These are phyloP conservation scores for Pholiota conissans DNA, from an alignment of 768 basidiomycete genomes.

Conservation along the genomic window DNA sequence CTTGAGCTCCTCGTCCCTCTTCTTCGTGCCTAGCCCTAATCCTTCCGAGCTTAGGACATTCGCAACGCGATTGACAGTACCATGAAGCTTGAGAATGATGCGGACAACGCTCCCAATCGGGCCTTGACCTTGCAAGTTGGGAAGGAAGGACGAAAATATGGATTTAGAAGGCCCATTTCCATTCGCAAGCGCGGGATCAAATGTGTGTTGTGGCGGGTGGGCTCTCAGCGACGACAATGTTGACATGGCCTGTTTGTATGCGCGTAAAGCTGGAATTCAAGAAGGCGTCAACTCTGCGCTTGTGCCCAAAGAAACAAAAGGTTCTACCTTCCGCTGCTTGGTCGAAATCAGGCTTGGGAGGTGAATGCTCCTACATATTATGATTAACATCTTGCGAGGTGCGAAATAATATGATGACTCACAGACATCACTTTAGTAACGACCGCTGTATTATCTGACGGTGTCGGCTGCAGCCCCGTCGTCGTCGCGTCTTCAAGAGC, in stretches of 20 bases:
- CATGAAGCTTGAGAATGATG: slow-evolving; percentile 64
- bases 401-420: slow-evolving; percentile 2
- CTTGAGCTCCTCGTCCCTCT: slow-evolving; percentile 64
- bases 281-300: neutral
- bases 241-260: slow-evolving; percentile 73
- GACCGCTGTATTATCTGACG: slow-evolving; percentile 17
- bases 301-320: neutral
- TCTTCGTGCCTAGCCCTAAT: slow-evolving; percentile 41
- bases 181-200: slow-evolving; percentile 50
- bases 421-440: slow-evolving; percentile 15
- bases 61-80: slow-evolving; percentile 48
- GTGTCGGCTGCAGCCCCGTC: slow-evolving; percentile 9
- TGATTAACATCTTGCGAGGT: neutral
- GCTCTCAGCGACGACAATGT: slow-evolving; percentile 69
- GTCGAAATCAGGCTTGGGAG: slow-evolving; percentile 21
- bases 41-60: slow-evolving; percentile 41
- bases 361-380: slow-evolving; percentile 10
- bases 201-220: slow-evolving; percentile 53
- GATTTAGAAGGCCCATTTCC: slow-evolving; percentile 45
- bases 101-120: slow-evolving; percentile 72
- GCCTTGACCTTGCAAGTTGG: slow-evolving; percentile 74
- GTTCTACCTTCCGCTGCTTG: slow-evolving; percentile 50
- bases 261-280: slow-evolving; percentile 57
- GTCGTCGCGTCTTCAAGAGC: slow-evolving; percentile 18
- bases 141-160: slow-evolving; percentile 64